Conservation (phyloP, 2,329 filamentous ascomycete genomes). For the Trichoderma koningiopsis region DNA sequence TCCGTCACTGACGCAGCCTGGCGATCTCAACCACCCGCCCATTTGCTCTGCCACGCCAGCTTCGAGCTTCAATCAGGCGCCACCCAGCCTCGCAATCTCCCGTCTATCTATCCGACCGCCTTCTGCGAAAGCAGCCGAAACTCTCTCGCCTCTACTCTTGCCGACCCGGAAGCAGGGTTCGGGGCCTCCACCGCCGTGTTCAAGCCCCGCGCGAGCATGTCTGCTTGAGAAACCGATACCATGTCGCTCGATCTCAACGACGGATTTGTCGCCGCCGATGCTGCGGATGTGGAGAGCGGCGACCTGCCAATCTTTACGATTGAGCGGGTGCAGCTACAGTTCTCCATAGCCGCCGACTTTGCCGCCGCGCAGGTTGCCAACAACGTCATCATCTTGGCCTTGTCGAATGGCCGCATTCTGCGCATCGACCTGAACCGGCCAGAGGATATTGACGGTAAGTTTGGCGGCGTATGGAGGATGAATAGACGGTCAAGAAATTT, state of each 20-base stretch:
- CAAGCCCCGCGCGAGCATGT: slow-evolving; percentile 27
- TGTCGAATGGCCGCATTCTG: slow-evolving; percentile 89
- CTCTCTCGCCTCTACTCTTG: not conserved
- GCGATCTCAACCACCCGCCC: not conserved
- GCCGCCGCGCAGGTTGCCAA: slow-evolving; percentile 96
- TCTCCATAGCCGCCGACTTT: slow-evolving; percentile 92
- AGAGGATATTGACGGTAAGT: slow-evolving; percentile 86
- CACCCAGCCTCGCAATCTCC: not conserved
- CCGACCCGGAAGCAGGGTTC: not conserved
- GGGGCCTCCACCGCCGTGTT: not conserved
- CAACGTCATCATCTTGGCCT: slow-evolving; percentile 89
- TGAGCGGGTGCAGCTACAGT: slow-evolving; percentile 88
- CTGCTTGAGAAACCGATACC: slow-evolving; percentile 25
- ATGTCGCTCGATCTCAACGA: slow-evolving; percentile 49
- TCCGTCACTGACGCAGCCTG: slow-evolving; percentile 23
- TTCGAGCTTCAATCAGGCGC: not conserved
- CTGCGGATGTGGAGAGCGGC: slow-evolving; percentile 58
- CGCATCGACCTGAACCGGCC: slow-evolving; percentile 92
- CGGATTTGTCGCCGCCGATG: slow-evolving; percentile 72
- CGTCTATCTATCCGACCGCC: not conserved
- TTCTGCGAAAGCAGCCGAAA: not conserved
- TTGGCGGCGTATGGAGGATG: not conserved
- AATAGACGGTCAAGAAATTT: not conserved
- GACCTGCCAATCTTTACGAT: slow-evolving; percentile 91
- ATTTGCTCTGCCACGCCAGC: slow-evolving; percentile 9